Conservation (phyloP, 129 eudicot species). For the Helichrysum umbraculigerum region DNA sequence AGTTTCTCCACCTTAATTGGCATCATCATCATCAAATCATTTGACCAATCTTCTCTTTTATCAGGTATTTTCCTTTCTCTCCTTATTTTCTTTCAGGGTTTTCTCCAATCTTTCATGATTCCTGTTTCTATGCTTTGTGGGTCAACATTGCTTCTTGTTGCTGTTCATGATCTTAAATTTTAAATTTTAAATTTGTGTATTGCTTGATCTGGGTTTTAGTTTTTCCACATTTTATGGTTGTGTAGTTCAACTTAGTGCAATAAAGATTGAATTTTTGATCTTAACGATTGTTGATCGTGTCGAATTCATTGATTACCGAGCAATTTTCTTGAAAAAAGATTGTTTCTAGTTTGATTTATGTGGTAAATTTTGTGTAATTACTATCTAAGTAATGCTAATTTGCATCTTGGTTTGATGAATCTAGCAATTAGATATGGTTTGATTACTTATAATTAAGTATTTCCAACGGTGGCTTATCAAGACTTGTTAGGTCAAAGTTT, state of each 20-base stretch:
- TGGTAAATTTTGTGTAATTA: background rate
- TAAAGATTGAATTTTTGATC: background rate
- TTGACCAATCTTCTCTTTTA: constrained; percentile 12
- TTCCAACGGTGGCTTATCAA: background rate
- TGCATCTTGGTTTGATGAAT: constrained; percentile 4
- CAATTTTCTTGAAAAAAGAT: background rate
- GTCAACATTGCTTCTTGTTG: constrained; percentile 3
- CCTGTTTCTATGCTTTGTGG: background rate
- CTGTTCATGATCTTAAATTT: background rate
- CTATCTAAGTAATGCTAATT: constrained; percentile 6
- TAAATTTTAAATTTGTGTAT: background rate
- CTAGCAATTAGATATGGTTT: background rate
- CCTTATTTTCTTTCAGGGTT: background rate
- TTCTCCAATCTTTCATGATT: background rate
- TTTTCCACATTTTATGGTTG: background rate
- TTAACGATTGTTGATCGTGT: background rate
- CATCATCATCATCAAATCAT: background rate
- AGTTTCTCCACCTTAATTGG: background rate
- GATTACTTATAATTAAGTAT: background rate
- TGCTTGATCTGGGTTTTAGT: constrained; percentile 18
- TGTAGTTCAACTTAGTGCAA: constrained; percentile 1
- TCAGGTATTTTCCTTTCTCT: constrained; percentile 19
- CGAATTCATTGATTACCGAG: background rate
- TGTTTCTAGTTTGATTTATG: background rate
- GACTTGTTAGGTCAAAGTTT: background rate